These are phyloP conservation scores for Geoglossum glabrum DNA, from an alignment of 495 filamentous ascomycete species.

Conservation along the genomic window DNA sequence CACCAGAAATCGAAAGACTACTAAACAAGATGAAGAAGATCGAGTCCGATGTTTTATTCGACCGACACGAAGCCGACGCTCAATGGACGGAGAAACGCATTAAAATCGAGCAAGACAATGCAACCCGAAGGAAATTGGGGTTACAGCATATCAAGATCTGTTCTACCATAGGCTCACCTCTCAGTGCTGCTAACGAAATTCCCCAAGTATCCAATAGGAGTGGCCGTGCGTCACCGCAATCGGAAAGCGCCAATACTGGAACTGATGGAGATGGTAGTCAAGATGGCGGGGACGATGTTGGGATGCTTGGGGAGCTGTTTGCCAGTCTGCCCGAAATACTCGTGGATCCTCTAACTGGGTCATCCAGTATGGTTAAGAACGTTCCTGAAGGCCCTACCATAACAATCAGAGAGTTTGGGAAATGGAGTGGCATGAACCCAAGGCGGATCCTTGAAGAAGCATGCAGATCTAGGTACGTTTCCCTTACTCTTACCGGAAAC, in stretches of 20 bases:
- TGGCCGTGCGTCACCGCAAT: not conserved
- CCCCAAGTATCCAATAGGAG: not conserved
- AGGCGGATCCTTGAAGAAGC: constrained; percentile 64
- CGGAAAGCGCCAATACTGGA: not conserved
- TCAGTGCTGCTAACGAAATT: not conserved
- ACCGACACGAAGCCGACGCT: constrained; percentile 51
- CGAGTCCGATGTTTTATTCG: constrained; percentile 72
- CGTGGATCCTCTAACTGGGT: constrained; percentile 29
- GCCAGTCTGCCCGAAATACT: constrained; percentile 24
- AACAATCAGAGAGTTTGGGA: constrained; percentile 64
- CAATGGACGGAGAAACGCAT: constrained; percentile 50
- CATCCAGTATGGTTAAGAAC: constrained; percentile 29
- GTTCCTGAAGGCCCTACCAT: constrained; percentile 30
- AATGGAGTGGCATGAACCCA: constrained; percentile 49
- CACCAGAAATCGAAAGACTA: constrained; percentile 38
- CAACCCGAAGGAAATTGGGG: constrained; percentile 15
- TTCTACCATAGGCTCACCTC: not conserved
- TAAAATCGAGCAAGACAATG: constrained; percentile 40
- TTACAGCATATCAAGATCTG: not conserved
- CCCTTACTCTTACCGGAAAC: too few species aligned
- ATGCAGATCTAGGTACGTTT: constrained; percentile 53
- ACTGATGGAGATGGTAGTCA: constrained; percentile 23
- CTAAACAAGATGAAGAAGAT: constrained; percentile 53
- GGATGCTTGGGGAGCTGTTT: constrained; percentile 51
- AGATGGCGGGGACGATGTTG: constrained; percentile 25